Evolutionary conservation across 2,329 filamentous ascomycete species (phyloP), one percentile per base, ranked within the genome.

Genomic region (Fusarium oligoseptatum): DNA sequence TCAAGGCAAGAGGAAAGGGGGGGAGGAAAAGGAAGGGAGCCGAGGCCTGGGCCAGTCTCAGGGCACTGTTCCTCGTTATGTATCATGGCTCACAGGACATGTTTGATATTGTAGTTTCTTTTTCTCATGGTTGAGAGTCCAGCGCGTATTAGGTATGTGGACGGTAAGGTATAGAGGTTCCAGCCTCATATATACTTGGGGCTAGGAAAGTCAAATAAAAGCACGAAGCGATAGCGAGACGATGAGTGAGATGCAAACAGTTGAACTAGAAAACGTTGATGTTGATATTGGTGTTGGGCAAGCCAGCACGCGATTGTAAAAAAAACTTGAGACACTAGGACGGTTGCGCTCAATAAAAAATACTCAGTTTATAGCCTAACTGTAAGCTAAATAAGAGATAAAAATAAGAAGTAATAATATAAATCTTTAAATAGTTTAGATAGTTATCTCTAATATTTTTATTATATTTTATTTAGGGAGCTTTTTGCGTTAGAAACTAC

Each of bases 1-100:
- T 48, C 32, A 41, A 41, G 50, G 63, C 41, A 14, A 43, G 36
- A 56, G 29, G 36, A 41, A 66, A 15, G 63, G 36, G 10, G 12
- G 34, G 32, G 6, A 32, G 36, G 8, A 48, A 20, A 45, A 3
- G 45, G 45, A 29, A 50, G 24, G 45, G 45, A 11, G 17, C 29
- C 17, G 11, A 32, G 27, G 17, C 27, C 50, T 43, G 55, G 48
- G 20, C 50, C 36, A 27, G 50, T 29, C 68, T 37, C 56, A 22
- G 17, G 29, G 17, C 24, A 12, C 15, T 60, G 20, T 17, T 67
- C 43, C 39, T 52, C n/a, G 17, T 15, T 52, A 55, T 34, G n/a
- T 52, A 50, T 45, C 60, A 29, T 67, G 39, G 48, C 37, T 48
- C 48, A 50, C 43, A 52, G 52, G 61, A 60, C 64, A 43, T 61